These are phyloP conservation scores for Epichloe glyceriae DNA, from an alignment of 2,329 filamentous ascomycete species.

Conservation along the genomic window DNA sequence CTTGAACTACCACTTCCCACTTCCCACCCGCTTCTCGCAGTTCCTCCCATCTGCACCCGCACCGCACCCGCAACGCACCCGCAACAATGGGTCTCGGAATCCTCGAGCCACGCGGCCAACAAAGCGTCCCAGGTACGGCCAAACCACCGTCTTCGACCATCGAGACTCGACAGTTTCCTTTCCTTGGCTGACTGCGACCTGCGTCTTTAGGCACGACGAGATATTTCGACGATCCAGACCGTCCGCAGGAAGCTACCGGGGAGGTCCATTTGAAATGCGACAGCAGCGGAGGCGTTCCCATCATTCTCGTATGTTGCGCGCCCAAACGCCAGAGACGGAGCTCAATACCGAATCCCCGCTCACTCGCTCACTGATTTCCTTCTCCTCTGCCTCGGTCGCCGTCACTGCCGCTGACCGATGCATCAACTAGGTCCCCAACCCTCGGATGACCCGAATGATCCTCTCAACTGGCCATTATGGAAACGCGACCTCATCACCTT, in stretches of 20 bases:
- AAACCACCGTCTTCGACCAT: no score
- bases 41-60: neutral
- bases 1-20: neutral
- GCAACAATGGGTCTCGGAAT: slow-evolving; percentile 45
- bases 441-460: slow-evolving; percentile 82
- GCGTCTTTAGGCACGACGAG: slow-evolving; percentile 41
- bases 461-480: slow-evolving; percentile 76
- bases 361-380: no score
- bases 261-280: slow-evolving; percentile 56
- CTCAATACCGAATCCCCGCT: neutral
- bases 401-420: neutral
- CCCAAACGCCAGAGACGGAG: neutral
- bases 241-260: slow-evolving; percentile 29
- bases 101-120: slow-evolving; percentile 51
- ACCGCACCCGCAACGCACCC: no score
- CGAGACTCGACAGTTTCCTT: neutral
- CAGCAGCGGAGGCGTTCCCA: slow-evolving; percentile 48
- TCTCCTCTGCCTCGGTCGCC: neutral
- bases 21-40: neutral
- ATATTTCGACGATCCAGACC: slow-evolving; percentile 48
- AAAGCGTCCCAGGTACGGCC: slow-evolving; percentile 61
- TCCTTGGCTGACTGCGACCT: slow-evolving; percentile 1
- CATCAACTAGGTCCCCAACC: slow-evolving; percentile 52
- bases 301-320: slow-evolving; percentile 53
- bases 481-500: slow-evolving; percentile 68